Base-by-base conservation (phyloP, 495 filamentous ascomycete genomes). In the Penicillium mononematosum region DNA sequence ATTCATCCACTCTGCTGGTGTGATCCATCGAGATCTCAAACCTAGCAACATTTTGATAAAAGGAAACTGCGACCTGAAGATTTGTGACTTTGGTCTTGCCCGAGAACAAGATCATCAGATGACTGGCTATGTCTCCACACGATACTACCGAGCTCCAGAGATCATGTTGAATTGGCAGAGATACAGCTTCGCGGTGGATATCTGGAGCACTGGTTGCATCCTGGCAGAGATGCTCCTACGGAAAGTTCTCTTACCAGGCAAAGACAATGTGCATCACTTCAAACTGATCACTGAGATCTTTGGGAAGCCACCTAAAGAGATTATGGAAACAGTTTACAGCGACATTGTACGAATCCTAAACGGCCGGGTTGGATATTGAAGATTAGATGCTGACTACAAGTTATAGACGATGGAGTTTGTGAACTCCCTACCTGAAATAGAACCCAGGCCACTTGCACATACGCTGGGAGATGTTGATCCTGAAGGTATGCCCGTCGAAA, bases 91-190 rank as follows among this genome's bases (percentile, higher is more conserved):
- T 66, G 91, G 92, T 55, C 77, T 96, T 48, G 91, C 92, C 20
- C 86, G 91, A 69, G 92, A 95, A 66, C 90, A 96, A 71, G 91
- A 96, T 62, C 89, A 91, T 20, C 90, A 96, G 71, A 96, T 96
- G 92, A 96, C 91, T 27, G 91, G 92, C 69, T 96, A 96, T 51
- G 47, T 53, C 5, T 93, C 91, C 25, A 96, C 92, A 48, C 80
- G 92, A 77, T 96, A 96, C 78, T 96, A 96, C 75, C 85, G 92
- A 50, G 92, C 91, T 2, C 91, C 91, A 5, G 91, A 96, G 75
- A 96, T 96, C 69, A 96, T 96, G 91, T 87, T 96, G 66, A 96
- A 92, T 20, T 96, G 91, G 91, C 91, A 96, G 73, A 94, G 94
- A 73, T 96, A 96, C 76, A 91, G 92, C 66, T 87, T 94, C 24